Base-by-base conservation (phyloP, 768 basidiomycete genomes). In the Exidia glandulosa region DNA sequence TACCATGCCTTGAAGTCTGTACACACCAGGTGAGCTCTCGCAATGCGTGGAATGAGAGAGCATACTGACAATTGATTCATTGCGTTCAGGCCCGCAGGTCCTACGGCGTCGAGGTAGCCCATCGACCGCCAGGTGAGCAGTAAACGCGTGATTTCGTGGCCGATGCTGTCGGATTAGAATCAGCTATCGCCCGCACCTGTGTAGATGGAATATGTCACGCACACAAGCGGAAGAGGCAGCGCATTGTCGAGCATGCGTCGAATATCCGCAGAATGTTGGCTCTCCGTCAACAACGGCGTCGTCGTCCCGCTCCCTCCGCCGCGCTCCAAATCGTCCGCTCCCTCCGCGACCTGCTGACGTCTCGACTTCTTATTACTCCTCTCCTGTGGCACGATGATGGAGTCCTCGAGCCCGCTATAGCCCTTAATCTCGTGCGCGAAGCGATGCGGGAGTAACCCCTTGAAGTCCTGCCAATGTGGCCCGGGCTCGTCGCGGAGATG, bases 81-180 rank as follows among this genome's bases (percentile, higher is more conserved):
- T 0, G 87, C 81, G 72, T 94, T 94, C 52, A 82, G 75, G 63
- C 90, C 86, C 30, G 94, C 92, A 13, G 92, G 92, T 33, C 94
- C 94, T 62, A 94, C 85, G 19, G 86, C 86, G 70, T 96, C 94
- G 57, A 97, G 71, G 60, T 85, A 85, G 1, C 91, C 92, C 64
- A 89, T 85, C 36, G 86, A 77, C 67, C 85, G 83, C 71, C 89
- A 94, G 57, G 73, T 73, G 70, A 90, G 93, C 48, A 94, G 70
- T 31, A 77, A 70, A 50, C 83, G 75, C 25, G 81, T 78, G 34
- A 96, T 76, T 69, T 94, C 90, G 71, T 93, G 88, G 2, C 87
- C 87, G 63, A 95, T 86, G 30, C 89, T 90, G 66, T 12, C 29
- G 14, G 16, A 9, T n/a, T n/a, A n/a, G 60, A 30, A 61, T 57